These are phyloP conservation scores for Xylariaceae sp. DNA, from an alignment of 2,329 filamentous ascomycete genomes.

Conservation along the genomic window DNA sequence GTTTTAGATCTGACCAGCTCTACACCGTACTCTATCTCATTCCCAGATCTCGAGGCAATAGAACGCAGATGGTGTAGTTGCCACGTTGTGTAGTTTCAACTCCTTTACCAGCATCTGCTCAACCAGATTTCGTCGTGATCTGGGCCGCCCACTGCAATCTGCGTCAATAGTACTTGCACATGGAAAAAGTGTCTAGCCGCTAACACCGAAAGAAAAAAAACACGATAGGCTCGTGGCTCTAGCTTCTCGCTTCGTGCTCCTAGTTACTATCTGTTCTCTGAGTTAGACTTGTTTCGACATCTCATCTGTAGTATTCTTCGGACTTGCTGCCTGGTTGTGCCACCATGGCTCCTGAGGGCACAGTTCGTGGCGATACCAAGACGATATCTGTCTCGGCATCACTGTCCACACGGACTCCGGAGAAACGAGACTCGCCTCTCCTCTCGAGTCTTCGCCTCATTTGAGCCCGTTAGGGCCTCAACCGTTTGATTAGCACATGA, in stretches of 20 bases:
- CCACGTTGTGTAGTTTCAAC: background rate
- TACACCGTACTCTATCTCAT: background rate
- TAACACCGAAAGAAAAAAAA: background rate
- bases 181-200: background rate
- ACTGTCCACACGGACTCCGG: background rate
- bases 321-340: background rate
- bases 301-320: background rate
- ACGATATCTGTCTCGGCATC: slow-evolving; percentile 11
- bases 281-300: background rate
- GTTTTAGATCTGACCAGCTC: background rate
- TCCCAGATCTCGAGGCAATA: background rate
- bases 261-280: background rate
- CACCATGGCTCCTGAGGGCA: background rate
- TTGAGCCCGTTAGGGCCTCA: slow-evolving; percentile 3
- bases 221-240: background rate
- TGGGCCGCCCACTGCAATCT: background rate
- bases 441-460: slow-evolving; percentile 10
- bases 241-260: background rate
- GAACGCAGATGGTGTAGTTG: background rate
- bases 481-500: slow-evolving; percentile 18
- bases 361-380: background rate
- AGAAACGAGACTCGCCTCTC: slow-evolving; percentile 1
- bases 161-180: background rate
- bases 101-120: background rate
- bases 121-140: background rate